A percentile compares a stretch with the other conserved stretches of the same genome.
These are phyloP conservation scores for Leishmania gerbilli DNA, from an alignment of 208 protist species.

Conservation along the genomic window DNA sequence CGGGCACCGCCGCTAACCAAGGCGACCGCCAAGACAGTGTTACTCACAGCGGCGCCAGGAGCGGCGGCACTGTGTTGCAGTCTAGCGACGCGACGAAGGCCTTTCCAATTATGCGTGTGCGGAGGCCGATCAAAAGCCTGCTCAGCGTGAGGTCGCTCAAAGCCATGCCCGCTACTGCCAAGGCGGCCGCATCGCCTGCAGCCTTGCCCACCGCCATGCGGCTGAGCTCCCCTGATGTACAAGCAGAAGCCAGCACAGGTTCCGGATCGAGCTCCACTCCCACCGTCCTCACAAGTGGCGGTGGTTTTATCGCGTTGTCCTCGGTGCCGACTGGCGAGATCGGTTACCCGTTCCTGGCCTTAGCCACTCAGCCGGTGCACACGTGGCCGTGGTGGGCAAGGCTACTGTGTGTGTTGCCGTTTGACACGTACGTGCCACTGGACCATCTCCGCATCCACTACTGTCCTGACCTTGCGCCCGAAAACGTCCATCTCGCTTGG, in stretches of 20 bases:
- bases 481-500: conserved; percentile 13
- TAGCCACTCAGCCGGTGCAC: conserved; percentile 23
- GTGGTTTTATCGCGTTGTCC: conserved; percentile 11
- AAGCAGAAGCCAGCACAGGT: neutral
- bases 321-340: conserved; percentile 14
- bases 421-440: conserved; percentile 18
- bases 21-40: neutral
- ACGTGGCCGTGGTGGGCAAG: conserved; percentile 33
- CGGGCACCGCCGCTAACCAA: neutral
- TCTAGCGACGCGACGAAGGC: conserved; percentile 18
- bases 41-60: neutral
- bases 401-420: conserved; percentile 31
- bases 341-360: conserved; percentile 23
- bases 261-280: neutral
- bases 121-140: conserved; percentile 22
- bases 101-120: conserved; percentile 31
- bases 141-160: neutral
- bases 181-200: neutral
- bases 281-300: neutral
- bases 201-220: neutral
- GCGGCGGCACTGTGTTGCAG: conserved; percentile 16
- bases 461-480: neutral
- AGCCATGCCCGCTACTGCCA: neutral
- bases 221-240: neutral
- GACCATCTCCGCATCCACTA: neutral